phyloP scores from a whole-genome alignment of 176 grass and related monocot genomes.

The Cenchrus purpureus region DNA sequence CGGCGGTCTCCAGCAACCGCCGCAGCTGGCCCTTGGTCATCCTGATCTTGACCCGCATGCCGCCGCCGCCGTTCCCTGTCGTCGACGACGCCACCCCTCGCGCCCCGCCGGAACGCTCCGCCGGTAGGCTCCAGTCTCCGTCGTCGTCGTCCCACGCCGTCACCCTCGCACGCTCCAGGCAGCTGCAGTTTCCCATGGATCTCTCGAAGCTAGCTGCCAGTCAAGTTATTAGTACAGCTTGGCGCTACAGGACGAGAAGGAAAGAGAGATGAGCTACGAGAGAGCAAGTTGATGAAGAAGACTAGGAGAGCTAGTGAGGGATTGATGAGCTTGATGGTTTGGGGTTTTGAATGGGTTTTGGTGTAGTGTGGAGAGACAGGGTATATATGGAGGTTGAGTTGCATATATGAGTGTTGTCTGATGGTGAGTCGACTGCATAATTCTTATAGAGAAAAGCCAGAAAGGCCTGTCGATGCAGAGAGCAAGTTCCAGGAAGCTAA shows the following conservation, averaged over 20 bases:
- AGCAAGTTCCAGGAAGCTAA: conserved; percentile 25
- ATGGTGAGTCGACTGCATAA: neutral
- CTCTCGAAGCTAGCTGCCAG: neutral
- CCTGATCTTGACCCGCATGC: conserved; percentile 29
- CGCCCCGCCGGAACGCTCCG: neutral
- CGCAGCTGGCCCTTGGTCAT: conserved; percentile 47
- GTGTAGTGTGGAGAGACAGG: neutral
- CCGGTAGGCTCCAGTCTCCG: neutral
- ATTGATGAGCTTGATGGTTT: neutral
- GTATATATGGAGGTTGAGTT: conserved; percentile 29
- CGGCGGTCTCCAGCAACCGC: conserved; percentile 18
- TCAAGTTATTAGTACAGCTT: neutral
- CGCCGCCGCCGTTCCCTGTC: neutral
- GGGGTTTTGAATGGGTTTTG: conserved; percentile 13
- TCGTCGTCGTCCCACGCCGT: conserved; percentile 1
- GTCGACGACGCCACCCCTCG: neutral
- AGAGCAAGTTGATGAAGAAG: no score
- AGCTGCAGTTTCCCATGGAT: conserved; percentile 33
- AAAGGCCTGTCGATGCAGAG: neutral
- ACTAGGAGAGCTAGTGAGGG: neutral
- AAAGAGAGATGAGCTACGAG: neutral
- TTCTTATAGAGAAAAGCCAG: no score
- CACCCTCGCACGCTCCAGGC: conserved; percentile 23
- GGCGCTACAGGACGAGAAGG: neutral
- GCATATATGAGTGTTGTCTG: neutral